Evolutionary conservation across 2,329 filamentous ascomycete genomes (phyloP), one percentile per base, ranked within the genome.

Genomic region (Intubia oerlemansii): DNA sequence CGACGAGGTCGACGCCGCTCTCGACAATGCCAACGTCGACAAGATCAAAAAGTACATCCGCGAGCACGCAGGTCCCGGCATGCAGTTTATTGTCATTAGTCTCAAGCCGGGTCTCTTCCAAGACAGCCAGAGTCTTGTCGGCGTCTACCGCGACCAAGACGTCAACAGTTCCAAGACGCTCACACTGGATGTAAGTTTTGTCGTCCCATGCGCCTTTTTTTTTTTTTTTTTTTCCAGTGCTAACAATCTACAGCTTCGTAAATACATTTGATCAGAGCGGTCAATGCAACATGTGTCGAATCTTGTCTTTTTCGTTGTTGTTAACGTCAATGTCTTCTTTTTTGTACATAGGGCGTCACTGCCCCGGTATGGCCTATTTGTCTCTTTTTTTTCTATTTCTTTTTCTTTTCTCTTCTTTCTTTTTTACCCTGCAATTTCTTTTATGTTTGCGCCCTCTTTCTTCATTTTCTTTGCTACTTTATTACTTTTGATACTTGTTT

Each of bases 71-170:
- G 80, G 81, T 1, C 88, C 88, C 2, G 90, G 90, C 10, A 95
- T 95, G 82, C 88, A 98, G 50, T 98, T 98, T 42, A 90, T 98
- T 35, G 88, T 98, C 39, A 98, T 98, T 50, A 82, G 73, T 54
- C 62, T 98, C 47, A 98, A 98, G 63, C 78, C 82, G 0, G 84
- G 82, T 2, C 59, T 98, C 32, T 98, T 95, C 56, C 84, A 98
- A 53, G 79, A 90, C 49, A 92, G 81, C 45, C 84, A 98, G 59
- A 90, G 82, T 36, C 51, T 98, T 41, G 82, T 98, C 5, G 88
- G 88, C 29, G 82, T 98, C 9, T 95, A 92, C 57, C 65, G 88
- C 39, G 90, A 98, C 46, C 88, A 98, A 54, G 71, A 74, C 32
- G 79, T 81, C 33, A 98, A 95, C 53, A 90, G 76, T 43, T 90